A percentile compares a stretch with the other conserved stretches of the same genome.
Evolutionary conservation across 768 basidiomycete species (phyloP).

Genomic region (Tremella yokohamensis): DNA sequence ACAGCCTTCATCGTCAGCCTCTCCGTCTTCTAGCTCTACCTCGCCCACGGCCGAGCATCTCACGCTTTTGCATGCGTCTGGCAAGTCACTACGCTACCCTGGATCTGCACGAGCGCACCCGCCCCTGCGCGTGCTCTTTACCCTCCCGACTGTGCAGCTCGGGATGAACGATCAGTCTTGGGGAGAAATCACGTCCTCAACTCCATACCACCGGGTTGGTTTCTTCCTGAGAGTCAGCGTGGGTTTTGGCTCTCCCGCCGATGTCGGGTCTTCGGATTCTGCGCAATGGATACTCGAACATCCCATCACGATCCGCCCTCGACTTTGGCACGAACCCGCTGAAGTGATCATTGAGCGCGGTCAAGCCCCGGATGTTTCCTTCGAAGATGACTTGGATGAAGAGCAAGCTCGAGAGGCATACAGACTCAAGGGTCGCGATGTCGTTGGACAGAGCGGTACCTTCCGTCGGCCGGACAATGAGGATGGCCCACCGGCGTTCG

Average conservation of each 20-base stretch:
- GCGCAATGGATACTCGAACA: constrained; percentile 24
- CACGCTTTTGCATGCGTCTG: constrained; percentile 70
- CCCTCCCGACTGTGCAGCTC: constrained; percentile 58
- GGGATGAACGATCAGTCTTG: constrained; percentile 59
- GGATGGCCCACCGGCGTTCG: constrained; percentile 44
- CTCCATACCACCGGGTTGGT: constrained; percentile 74
- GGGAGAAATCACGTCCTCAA: constrained; percentile 72
- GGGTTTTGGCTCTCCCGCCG: constrained; percentile 58
- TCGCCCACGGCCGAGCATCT: constrained; percentile 18
- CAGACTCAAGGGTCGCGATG: constrained; percentile 44
- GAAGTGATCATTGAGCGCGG: constrained; percentile 27
- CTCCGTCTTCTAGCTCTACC: not conserved
- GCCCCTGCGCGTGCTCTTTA: constrained; percentile 61
- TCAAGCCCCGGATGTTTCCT: constrained; percentile 4
- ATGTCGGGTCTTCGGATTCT: constrained; percentile 48
- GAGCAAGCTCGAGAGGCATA: constrained; percentile 39
- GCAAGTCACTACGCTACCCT: constrained; percentile 91
- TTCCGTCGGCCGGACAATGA: constrained; percentile 14
- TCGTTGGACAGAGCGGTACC: constrained; percentile 43
- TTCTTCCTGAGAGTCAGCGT: constrained; percentile 71
- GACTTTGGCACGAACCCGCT: constrained; percentile 30
- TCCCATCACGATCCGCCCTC: constrained; percentile 26
- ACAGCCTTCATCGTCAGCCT: constrained; percentile 6
- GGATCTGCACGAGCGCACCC: constrained; percentile 59
- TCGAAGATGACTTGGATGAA: constrained; percentile 14